Conservation (phyloP, 192 early-diverging fungal species). For the Backusella australiensis region DNA sequence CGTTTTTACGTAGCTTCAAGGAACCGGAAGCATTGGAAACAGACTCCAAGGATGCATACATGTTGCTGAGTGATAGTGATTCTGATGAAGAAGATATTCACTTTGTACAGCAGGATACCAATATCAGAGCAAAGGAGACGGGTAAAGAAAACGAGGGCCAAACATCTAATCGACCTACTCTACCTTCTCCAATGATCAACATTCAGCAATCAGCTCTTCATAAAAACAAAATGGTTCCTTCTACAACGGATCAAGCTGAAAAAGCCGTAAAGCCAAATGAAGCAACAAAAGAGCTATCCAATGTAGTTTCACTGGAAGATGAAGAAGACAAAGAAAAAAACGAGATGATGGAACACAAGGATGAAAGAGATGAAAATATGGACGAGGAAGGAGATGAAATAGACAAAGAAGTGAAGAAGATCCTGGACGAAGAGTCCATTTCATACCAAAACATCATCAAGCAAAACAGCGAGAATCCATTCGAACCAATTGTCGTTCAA, state of each 20-base stretch:
- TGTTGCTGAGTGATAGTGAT: neutral
- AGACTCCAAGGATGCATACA: neutral
- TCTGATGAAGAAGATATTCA: slow-evolving; percentile 18
- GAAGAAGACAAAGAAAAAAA: neutral
- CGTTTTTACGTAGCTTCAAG: neutral
- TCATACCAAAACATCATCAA: neutral
- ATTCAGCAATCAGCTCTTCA: too few relatives aligned
- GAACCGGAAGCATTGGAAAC: neutral
- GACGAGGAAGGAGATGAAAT: neutral
- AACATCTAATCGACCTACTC: neutral
- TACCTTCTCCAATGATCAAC: neutral
- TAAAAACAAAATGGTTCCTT: neutral
- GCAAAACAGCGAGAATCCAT: neutral
- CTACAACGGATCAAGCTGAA: neutral
- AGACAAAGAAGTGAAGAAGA: neutral
- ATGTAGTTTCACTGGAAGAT: neutral
- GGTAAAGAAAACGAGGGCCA: neutral
- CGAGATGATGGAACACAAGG: neutral
- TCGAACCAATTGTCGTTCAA: neutral
- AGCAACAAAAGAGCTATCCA: neutral
- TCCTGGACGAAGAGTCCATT: neutral
- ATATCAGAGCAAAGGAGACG: neutral
- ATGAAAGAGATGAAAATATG: neutral
- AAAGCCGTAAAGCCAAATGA: neutral
- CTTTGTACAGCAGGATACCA: neutral